Base-by-base conservation (phyloP, 176 grass and related monocot genomes). In the Rhynchospora pubera region DNA sequence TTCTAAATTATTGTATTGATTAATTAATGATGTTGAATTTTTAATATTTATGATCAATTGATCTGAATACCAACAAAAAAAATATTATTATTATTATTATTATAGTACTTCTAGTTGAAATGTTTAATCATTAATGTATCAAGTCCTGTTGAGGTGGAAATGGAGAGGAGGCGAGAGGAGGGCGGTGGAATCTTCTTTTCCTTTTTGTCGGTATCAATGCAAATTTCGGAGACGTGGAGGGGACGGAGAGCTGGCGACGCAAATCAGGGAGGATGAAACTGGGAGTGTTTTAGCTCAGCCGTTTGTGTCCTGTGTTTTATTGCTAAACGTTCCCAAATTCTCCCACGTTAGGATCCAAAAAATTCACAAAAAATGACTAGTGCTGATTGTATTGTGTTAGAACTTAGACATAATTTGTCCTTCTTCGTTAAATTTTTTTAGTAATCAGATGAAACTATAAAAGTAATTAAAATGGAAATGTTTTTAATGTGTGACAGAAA, bases 151-250 rank as follows among this genome's bases (percentile, higher is more conserved):
- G 8, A 62, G 4, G 22, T 44, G 53, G 57, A 43, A 79, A 79
- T 62, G 53, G 30, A 79, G 73, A 77, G 73, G 53, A 69, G 34
- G 21, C 13, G 34, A 62, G 39, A 44, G 23, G 42, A 26, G 32
- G 30, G 6, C 39, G 53, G 77, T 42, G 58, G 77, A 62, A 81
- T 47, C 56, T 63, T 81, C 42, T 16, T 65, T 46, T 23, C 11
- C 44, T 65, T 32, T 65, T 81, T 65, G 59, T 81, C 21, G 77
- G 77, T 81, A 81, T 81, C 58, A 3, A 32, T 69, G 65, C 5
- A 34, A 69, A 69, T 11, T 69, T 32, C 0, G 65, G 65, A 69
- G 65, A 69, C 44, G 79, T 46, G 19, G 34, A 65, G 39, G 59
- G 18, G 26, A 81, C 15, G 59, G 56, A 47, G 32, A 81, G 24